Evolutionary conservation across 140 eudicot species (phyloP).

Genomic region (Oenanthe javanica): DNA sequence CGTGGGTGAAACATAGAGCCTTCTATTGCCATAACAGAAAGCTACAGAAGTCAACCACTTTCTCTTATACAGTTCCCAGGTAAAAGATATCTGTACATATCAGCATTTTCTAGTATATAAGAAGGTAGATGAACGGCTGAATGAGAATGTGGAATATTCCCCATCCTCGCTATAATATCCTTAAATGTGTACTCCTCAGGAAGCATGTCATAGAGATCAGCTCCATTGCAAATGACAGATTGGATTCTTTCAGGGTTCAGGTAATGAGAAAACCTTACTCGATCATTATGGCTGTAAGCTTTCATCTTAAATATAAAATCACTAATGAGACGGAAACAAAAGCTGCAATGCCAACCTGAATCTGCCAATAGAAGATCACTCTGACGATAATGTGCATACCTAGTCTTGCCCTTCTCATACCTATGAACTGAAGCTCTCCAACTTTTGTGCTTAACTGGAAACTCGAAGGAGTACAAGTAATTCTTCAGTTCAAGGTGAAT

Average conservation of each 20-base stretch:
- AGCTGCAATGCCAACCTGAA: constrained; percentile 92
- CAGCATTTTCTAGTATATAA: constrained; percentile 43
- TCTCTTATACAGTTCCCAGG: constrained; percentile 79
- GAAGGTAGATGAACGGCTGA: constrained; percentile 70
- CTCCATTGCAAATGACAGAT: constrained; percentile 58
- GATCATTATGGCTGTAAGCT: constrained; percentile 78
- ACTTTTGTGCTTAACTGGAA: constrained; percentile 34
- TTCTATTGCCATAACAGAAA: not conserved
- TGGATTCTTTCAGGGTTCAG: constrained; percentile 67
- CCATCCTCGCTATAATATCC: constrained; percentile 73
- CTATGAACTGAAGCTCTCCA: constrained; percentile 80
- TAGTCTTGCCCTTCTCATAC: constrained; percentile 51
- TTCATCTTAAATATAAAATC: constrained; percentile 91
- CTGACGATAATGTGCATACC: constrained; percentile 71
- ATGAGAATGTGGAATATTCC: constrained; percentile 66
- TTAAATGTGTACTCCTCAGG: constrained; percentile 73
- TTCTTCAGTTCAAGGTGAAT: constrained; percentile 64
- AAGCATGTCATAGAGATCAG: constrained; percentile 62
- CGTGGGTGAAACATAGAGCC: constrained; percentile 4
- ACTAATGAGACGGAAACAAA: constrained; percentile 59
- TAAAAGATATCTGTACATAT: constrained; percentile 55
- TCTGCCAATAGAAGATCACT: constrained; percentile 63
- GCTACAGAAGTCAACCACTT: constrained; percentile 25
- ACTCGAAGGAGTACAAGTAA: constrained; percentile 70
- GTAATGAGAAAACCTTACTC: constrained; percentile 65